Evolutionary conservation across 768 basidiomycete genomes (phyloP), one percentile per base, ranked within the genome.

Genomic region (Rubroboletus pulcherrimus): DNA sequence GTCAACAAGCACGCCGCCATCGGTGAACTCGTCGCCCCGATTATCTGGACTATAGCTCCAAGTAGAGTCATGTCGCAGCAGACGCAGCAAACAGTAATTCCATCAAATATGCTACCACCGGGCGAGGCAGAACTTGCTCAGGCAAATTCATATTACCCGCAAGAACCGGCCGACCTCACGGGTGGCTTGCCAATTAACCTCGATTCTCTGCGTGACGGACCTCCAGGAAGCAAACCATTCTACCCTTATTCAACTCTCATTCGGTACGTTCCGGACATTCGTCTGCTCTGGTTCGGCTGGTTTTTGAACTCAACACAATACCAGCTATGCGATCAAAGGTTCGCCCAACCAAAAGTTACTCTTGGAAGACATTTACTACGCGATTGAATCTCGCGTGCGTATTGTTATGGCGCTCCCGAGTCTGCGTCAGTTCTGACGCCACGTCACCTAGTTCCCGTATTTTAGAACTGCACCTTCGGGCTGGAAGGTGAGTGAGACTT

Each of bases 241-340:
- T 93, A 93, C 66, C 91, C 91, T 3, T 93, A 93, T 68, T 93
- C 91, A 4, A 93, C 91, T 34, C 82, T 93, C 51, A 93, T 93
- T 66, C 84, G 91, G 91, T 91, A 69, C 54, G 86, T 78, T 47
- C 35, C 35, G 26, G 42, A 39, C 48, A 19, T 40, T 39, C 14
- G 38, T 37, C 40, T 35, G 17, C 41, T 41, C 42, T 30, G 1
- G 2, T 24, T 37, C 39, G 7, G n/a, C 10, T 9, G 8, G 7
- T 26, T 37, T 31, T 37, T 19, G 15, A 33, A 48, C 51, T 56
- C 48, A 49, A 62, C 40, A 53, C 47, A 46, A 51, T 52, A 58
- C 35, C 64, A 93, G 91, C 60, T 93, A 93, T 69, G 91, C 91
- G 53, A 93, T 93, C 71, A 93, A 93, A 73, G 91, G 91, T 56